Base-by-base conservation (phyloP, 2,329 filamentous ascomycete genomes). In the Reticulascus tulasneorum region DNA sequence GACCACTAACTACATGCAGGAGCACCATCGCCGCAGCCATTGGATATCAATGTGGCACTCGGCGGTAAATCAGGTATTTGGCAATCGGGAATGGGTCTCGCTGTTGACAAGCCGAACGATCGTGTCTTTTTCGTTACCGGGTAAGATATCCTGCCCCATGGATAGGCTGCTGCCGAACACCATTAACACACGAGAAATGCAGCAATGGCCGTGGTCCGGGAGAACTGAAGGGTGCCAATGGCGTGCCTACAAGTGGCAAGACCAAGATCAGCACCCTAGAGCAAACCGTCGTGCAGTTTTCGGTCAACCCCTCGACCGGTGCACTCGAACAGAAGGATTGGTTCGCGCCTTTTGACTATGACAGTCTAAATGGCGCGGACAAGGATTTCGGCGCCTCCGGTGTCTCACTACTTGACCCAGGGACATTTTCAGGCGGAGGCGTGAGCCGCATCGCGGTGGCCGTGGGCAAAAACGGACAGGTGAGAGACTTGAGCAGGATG, bases 331-430 rank as follows among this genome's bases (percentile, higher is more conserved):
- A 46, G 15, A 30, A 40, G 11, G 64, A 67, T 37, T 68, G 63
- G 38, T 68, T 66, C 39, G 53, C 65, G 45, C 62, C 65, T 0
- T 64, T 56, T 37, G 62, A 66, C 36, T 65, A 66, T 44, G 27
- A 51, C 22, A 50, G 54, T 20, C 47, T 63, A 35, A 58, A 63
- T 42, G 56, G 55, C 9, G 61, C 54, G 13, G 62, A 66, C 33
- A 54, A 58, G 37, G 63, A 67, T 40, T 53, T 67, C 30, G 63
- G 62, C 5, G 50, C 59, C 3, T 54, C 56, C n/a, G 58, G 58
- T 3, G 37, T 64, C 7, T 44, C 51, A 3, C 40, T 64, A 20
- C 49, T 64, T 3, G 60, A 64, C 24, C 52, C 56, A 1, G 45
- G 31, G 15, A 44, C 46, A 9, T 65, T 65, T 46, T 49, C 49